Conservation (phyloP, 2,329 filamentous ascomycete species). For the Beauveria sp. region DNA sequence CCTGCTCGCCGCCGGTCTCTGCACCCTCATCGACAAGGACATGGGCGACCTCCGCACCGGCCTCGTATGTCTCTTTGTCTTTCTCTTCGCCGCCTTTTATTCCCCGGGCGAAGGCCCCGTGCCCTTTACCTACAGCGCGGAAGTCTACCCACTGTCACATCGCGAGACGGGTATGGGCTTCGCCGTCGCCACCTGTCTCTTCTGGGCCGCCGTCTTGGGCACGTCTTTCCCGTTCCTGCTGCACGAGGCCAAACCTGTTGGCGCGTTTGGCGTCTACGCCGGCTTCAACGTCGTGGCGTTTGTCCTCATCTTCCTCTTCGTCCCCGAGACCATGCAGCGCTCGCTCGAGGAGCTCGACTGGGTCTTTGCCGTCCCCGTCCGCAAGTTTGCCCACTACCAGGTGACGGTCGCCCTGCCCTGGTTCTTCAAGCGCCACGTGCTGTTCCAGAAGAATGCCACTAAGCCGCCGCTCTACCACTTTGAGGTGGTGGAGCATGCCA, state of each 20-base stretch:
- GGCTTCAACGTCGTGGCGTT: conserved; percentile 48
- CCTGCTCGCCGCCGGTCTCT: conserved; percentile 36
- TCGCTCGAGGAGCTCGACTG: conserved; percentile 51
- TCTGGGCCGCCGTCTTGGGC: conserved; percentile 51
- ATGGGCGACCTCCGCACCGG: conserved; percentile 25
- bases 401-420: conserved; percentile 48
- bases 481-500: conserved; percentile 22
- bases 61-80: conserved; percentile 49
- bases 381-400: conserved; percentile 50
- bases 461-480: conserved; percentile 37
- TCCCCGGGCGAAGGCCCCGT: conserved; percentile 55
- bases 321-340: conserved; percentile 53
- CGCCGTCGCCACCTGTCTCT: conserved; percentile 58
- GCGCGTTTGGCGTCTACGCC: conserved; percentile 48
- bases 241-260: conserved; percentile 32
- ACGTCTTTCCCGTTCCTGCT: conserved; percentile 57
- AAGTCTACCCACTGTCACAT: conserved; percentile 64
- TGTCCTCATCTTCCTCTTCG: conserved; percentile 47
- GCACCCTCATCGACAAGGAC: conserved; percentile 42
- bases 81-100: conserved; percentile 46
- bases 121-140: conserved; percentile 60
- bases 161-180: conserved; percentile 66
- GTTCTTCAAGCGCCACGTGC: conserved; percentile 53
- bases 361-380: conserved; percentile 52
- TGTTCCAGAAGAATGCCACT: conserved; percentile 38